Evolutionary conservation across 2,329 filamentous ascomycete genomes (phyloP).

Genomic region (Thielaviopsis ethacetica): DNA sequence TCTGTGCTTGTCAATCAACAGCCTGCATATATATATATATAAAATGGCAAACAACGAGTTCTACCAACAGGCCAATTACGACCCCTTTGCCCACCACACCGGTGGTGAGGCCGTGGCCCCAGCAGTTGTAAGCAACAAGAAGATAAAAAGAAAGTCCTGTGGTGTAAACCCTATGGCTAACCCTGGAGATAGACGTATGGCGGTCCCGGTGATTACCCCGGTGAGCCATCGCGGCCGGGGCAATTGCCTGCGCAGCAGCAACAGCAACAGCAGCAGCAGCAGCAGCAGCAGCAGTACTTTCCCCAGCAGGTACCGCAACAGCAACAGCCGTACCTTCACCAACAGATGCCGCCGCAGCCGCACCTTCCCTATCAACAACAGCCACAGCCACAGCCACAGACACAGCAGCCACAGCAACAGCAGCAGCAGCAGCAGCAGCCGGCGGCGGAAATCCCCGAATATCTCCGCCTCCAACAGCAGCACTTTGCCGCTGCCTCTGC

Average conservation of each 20-base stretch:
- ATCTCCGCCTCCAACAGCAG: not conserved
- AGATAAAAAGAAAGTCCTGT: not conserved
- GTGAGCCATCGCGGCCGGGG: not conserved
- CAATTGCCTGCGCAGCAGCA: not conserved
- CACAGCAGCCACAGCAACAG: not conserved
- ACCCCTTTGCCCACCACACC: slow-evolving; percentile 7
- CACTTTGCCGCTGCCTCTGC: not conserved
- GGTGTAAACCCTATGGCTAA: not conserved
- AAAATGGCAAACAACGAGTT: slow-evolving; percentile 10
- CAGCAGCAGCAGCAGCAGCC: not conserved
- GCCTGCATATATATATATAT: not conserved
- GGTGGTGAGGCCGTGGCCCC: not conserved
- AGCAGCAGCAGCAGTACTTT: not conserved
- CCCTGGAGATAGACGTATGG: not conserved
- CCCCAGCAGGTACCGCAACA: not conserved
- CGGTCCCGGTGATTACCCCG: not conserved
- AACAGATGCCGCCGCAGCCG: not conserved
- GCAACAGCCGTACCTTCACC: not conserved
- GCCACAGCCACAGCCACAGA: not conserved
- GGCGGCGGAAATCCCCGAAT: not conserved
- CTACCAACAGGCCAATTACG: slow-evolving; percentile 7
- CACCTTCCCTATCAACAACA: not conserved
- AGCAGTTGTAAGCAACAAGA: not conserved
- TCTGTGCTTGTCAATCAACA: not conserved
- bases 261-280: not conserved